phyloP scores from a whole-genome alignment of 2,329 filamentous ascomycete species.

The Paecilomyces sp. region DNA sequence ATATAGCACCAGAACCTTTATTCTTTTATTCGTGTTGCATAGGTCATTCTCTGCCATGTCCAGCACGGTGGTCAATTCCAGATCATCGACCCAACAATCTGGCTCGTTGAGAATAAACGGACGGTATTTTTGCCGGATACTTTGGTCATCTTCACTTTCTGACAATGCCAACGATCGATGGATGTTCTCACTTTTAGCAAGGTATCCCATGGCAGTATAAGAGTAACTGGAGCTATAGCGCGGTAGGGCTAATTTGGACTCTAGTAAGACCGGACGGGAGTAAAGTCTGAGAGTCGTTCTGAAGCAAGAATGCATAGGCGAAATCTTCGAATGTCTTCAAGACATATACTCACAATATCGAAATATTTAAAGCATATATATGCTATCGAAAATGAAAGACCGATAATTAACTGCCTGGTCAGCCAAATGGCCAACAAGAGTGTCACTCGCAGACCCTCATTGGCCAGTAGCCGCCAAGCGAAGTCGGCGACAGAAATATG shows the following conservation, averaged over 20 bases:
- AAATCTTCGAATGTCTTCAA: not conserved
- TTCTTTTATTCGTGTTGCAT: conserved; percentile 26
- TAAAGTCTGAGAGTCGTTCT: not conserved
- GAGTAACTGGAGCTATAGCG: not conserved
- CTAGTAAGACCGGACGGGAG: not conserved
- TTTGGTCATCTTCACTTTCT: conserved; percentile 39
- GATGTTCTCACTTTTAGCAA: not conserved
- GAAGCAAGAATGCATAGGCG: not conserved
- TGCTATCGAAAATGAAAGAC: not conserved
- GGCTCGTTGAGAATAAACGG: conserved; percentile 46
- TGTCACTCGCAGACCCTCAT: not conserved
- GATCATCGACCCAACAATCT: conserved; percentile 49
- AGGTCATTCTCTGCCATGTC: conserved; percentile 47
- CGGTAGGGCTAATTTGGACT: not conserved
- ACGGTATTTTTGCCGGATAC: conserved; percentile 45
- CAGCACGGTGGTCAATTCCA: conserved; percentile 50
- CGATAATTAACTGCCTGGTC: not conserved
- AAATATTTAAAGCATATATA: not conserved
- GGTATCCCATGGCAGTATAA: not conserved
- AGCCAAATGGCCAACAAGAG: not conserved
- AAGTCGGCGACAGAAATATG: not conserved
- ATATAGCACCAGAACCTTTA: conserved; percentile 55
- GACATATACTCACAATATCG: not conserved
- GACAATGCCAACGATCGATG: conserved; percentile 38
- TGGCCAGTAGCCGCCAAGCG: not conserved